These are phyloP conservation scores for Alternaria triticimaculans DNA, from an alignment of 2,329 filamentous ascomycete genomes.

Conservation along the genomic window DNA sequence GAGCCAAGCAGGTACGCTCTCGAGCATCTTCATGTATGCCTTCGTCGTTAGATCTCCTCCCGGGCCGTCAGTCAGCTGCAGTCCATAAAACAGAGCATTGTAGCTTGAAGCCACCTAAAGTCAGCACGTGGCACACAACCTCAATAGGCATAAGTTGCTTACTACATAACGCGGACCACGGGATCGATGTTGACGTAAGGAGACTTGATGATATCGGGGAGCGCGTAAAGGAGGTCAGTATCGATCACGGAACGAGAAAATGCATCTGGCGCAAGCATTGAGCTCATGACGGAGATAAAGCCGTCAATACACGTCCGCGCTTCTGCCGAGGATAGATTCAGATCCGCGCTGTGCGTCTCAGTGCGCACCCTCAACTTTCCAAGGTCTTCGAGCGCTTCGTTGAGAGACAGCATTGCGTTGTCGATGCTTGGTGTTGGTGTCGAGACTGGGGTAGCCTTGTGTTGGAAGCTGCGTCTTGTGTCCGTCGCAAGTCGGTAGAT, in stretches of 20 bases:
- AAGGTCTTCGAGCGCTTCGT: conserved; percentile 36
- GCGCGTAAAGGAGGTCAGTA: conserved; percentile 21
- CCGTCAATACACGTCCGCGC: conserved; percentile 28
- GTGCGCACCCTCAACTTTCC: conserved; percentile 32
- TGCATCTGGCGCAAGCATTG: conserved; percentile 29
- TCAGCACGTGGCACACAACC: not conserved
- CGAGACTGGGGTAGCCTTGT: conserved; percentile 24
- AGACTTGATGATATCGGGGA: conserved; percentile 36
- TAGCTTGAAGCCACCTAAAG: conserved; percentile 10
- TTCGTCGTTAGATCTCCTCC: conserved; percentile 18
- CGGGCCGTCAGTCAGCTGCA: conserved; percentile 22
- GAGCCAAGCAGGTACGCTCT: conserved; percentile 38
- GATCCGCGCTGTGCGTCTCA: conserved; percentile 13
- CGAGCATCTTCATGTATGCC: conserved; percentile 36
- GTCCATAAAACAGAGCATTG: conserved; percentile 35
- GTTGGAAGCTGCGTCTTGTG: conserved; percentile 31
- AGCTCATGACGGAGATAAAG: conserved; percentile 21
- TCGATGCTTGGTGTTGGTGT: conserved; percentile 32
- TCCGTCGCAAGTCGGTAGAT: conserved; percentile 39
- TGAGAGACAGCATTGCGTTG: conserved; percentile 34
- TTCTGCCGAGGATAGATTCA: conserved; percentile 26
- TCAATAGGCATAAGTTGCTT: not conserved
- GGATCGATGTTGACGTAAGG: conserved; percentile 37
- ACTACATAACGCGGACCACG: conserved; percentile 31
- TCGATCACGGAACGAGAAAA: conserved; percentile 19